Evolutionary conservation across 768 basidiomycete genomes (phyloP), one percentile per base, ranked within the genome.

Genomic region (Boletus pseudopeckii): DNA sequence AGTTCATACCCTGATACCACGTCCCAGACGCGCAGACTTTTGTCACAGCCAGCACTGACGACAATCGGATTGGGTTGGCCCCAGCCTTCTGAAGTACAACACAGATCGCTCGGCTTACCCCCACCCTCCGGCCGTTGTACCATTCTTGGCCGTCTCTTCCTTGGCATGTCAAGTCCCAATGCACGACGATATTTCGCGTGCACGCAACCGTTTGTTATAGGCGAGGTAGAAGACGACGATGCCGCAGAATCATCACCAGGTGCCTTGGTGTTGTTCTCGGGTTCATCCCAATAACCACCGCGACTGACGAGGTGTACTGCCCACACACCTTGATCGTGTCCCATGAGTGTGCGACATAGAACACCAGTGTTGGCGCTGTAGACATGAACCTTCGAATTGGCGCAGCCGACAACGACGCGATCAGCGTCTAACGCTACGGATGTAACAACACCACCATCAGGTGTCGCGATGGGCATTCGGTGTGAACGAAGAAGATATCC

Each of bases 281-380:
- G 47, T 45, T 57, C 62, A 30, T 69, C 64, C 71, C 71, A 76
- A 46, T 66, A 63, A 1, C 85, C 86, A n/a, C 86, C 85, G 39
- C 80, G 77, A 24, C 80, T 80, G 45, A 95, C 83, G 26, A 98
- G 78, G 50, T 85, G 83, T 14, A 97, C 82, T 14, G 89, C 87
- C 95, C 95, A 98, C 1, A 97, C 94, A n/a, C 95, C 95, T 20
- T 79, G 72, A 15, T 87, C 85, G 68, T 97, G 95, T 0, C 95
- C 95, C 9, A 82, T 76, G 2, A 98, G 80, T 0, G 90, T 90
- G 48, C 88, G 79, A 39, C 80, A 79, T 46, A 90, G 81, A 2
- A 86, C 80, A 1, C 95, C 95, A 0, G 88, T 88, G 38, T 72
- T 74, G 1, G 90, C 85, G 57, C 86, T 86, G 72, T 92, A 98